Evolutionary conservation across 345 rosid species (phyloP), one percentile per base, ranked within the genome.

Genomic region (Citrus hindsii): DNA sequence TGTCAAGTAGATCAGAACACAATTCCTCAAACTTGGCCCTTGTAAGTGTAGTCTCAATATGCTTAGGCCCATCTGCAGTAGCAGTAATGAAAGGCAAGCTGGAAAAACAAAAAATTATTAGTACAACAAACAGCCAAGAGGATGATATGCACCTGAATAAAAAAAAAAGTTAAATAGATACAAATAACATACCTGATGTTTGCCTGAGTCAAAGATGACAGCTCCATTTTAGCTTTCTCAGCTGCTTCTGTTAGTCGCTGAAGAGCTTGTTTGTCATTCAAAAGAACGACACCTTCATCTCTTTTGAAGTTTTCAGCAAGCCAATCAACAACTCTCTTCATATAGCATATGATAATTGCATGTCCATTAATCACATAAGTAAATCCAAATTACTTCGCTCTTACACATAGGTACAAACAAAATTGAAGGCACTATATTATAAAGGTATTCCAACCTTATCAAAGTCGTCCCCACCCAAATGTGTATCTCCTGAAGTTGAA

Each of bases 11-110:
- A 76, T 89, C 87, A 3, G 89, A 89, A 60, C 90, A 89, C 79
- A 87, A 67, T 76, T 89, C 90, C 83, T 89, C 92, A 38, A 89
- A 87, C 75, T 89, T 89, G 48, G 83, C 90, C 75, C 90, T 85
- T 56, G 90, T 89, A 63, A 89, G 78, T 22, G 88, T 87, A 28
- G 90, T 83, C 83, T 89, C 88, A 38, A 89, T 89, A 78, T 89
- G 90, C 74, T 85, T 95, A 24, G 98, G 99, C 24, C 99, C 99
- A 87, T 96, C 99, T 19, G 97, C 92, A 27, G 98, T 96, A 67
- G 98, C 98, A n/a, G 98, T 94, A 75, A 96, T 91, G 89, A 96
- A 96, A 53, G 99, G 99, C 91, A 96, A 89, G 76, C 99, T 95
- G 88, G 75, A 65, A 37, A 42, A 46, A 27, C 22, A 46, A 0